These are phyloP conservation scores for Fusarium scirpi DNA, from an alignment of 2,329 filamentous ascomycete genomes.

Conservation along the genomic window DNA sequence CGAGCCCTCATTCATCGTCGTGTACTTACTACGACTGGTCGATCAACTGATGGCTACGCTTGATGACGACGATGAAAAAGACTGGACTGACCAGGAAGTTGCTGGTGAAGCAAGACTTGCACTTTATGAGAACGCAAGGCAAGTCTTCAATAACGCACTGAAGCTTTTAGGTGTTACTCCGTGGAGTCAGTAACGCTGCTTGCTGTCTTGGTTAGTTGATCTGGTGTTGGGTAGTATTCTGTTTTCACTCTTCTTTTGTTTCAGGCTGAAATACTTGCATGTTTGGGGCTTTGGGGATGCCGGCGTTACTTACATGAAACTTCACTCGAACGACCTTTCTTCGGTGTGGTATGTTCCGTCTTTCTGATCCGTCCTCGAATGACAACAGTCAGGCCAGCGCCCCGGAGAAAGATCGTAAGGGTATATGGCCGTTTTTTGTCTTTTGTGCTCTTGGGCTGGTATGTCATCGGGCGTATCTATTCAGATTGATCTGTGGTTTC, in stretches of 20 bases:
- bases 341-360: neutral
- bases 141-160: slow-evolving; percentile 47
- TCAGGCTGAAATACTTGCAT: neutral
- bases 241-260: neutral
- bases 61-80: slow-evolving; percentile 64
- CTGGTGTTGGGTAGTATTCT: neutral
- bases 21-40: slow-evolving; percentile 60
- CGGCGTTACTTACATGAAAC: neutral
- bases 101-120: slow-evolving; percentile 67
- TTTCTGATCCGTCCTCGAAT: neutral
- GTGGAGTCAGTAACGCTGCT: slow-evolving; percentile 11
- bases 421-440: neutral
- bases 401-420: neutral
- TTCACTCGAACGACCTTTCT: neutral
- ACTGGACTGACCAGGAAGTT: slow-evolving; percentile 56
- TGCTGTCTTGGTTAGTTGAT: neutral
- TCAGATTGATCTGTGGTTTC: slow-evolving; percentile 1
- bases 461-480: neutral
- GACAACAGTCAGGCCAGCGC: accelerated
- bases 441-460: too few relatives aligned
- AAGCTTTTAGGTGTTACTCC: slow-evolving; percentile 55
- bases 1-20: slow-evolving; percentile 75
- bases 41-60: slow-evolving; percentile 50
- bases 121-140: slow-evolving; percentile 62
- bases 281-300: neutral